A percentile compares a stretch with the other conserved stretches of the same genome.
Conservation (phyloP, 2,329 filamentous ascomycete species). For the Cercospora beticola region DNA sequence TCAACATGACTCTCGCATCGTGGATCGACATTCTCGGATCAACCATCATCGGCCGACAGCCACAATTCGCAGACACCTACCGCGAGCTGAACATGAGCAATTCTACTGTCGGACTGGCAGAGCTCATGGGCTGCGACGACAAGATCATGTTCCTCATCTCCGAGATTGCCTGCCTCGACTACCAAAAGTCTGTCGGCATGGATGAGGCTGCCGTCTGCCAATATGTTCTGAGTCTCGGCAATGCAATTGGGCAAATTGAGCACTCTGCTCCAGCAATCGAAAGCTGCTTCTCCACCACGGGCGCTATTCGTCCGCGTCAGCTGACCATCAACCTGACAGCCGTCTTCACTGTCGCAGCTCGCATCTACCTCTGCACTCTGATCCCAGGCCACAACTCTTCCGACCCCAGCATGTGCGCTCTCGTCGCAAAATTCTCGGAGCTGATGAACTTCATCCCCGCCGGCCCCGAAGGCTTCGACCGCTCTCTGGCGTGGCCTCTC, state of each 20-base stretch:
- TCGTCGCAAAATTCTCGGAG: slow-evolving; percentile 75
- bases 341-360: slow-evolving; percentile 86
- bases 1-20: slow-evolving; percentile 90
- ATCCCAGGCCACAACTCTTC: slow-evolving; percentile 81
- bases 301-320: slow-evolving; percentile 76
- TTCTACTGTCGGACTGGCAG: slow-evolving; percentile 71
- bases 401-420: slow-evolving; percentile 69
- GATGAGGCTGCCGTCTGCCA: slow-evolving; percentile 83
- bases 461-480: slow-evolving; percentile 80
- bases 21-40: slow-evolving; percentile 98
- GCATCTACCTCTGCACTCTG: slow-evolving; percentile 94
- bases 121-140: slow-evolving; percentile 97
- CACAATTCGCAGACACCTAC: slow-evolving; percentile 91
- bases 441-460: slow-evolving; percentile 79
- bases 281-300: slow-evolving; percentile 60
- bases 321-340: slow-evolving; percentile 85
- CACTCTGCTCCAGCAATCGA: slow-evolving; percentile 44
- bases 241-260: slow-evolving; percentile 83
- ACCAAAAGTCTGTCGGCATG: slow-evolving; percentile 77
- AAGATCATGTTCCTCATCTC: slow-evolving; percentile 97
- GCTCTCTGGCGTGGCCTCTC: slow-evolving; percentile 88
- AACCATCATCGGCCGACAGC: slow-evolving; percentile 83
- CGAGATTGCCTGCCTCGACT: slow-evolving; percentile 93
- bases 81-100: slow-evolving; percentile 79
- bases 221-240: slow-evolving; percentile 83